phyloP scores from a whole-genome alignment of 176 grass and related monocot species.

The Metroxylon sagu region DNA sequence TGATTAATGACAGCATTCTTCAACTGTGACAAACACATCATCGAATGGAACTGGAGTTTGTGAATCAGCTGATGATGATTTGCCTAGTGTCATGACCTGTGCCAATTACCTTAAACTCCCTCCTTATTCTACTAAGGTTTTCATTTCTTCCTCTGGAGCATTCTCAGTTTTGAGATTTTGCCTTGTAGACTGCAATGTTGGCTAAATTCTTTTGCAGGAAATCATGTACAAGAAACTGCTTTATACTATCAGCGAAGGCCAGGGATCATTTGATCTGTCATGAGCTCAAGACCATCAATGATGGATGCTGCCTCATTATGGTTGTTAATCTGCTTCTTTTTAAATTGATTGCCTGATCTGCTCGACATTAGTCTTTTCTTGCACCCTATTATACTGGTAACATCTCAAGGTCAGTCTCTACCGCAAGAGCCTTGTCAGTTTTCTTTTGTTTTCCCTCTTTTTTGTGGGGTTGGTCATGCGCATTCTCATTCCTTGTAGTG shows the following conservation, averaged over 20 bases:
- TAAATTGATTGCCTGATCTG: too few species aligned
- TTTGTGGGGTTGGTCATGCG: too few species aligned
- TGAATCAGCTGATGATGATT: slow-evolving; percentile 65
- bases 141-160: slow-evolving; percentile 3
- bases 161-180: not conserved
- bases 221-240: slow-evolving; percentile 80
- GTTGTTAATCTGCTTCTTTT: too few species aligned
- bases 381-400: too few species aligned
- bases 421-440: too few species aligned
- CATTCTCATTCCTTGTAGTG: too few species aligned
- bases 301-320: too few species aligned
- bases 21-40: slow-evolving; percentile 24
- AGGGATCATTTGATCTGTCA: slow-evolving; percentile 97
- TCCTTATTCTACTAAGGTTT: slow-evolving; percentile 81
- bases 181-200: not conserved
- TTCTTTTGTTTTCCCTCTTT: too few species aligned
- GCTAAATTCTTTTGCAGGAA: slow-evolving; percentile 33
- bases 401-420: too few species aligned
- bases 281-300: slow-evolving; percentile 10
- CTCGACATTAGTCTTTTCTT: too few species aligned
- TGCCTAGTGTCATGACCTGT: slow-evolving; percentile 95
- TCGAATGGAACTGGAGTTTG: slow-evolving; percentile 43
- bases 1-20: slow-evolving; percentile 43
- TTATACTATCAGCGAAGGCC: slow-evolving; percentile 85
- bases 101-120: slow-evolving; percentile 95